phyloP scores from a whole-genome alignment of 805 yeast species.

The Yarrowia phangngaensis region DNA sequence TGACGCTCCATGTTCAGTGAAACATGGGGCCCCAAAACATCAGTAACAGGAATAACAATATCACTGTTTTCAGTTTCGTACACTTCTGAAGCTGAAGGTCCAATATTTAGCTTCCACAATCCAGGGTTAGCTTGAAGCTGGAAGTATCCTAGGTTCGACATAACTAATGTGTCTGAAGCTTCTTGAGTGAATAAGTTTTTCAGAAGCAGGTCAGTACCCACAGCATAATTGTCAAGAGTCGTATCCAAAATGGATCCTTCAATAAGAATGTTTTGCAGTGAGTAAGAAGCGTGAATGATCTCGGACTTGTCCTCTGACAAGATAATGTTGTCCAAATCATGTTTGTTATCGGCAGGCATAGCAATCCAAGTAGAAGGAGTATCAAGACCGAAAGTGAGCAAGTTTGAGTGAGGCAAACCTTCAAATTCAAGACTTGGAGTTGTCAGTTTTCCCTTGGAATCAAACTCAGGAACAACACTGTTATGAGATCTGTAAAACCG shows the following conservation, averaged over 20 bases:
- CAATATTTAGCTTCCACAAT: slow-evolving; percentile 51
- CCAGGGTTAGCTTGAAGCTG: slow-evolving; percentile 78
- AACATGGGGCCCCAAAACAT: slow-evolving; percentile 4
- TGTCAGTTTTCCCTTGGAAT: slow-evolving; percentile 34
- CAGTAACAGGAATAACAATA: slow-evolving; percentile 1
- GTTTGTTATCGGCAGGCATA: slow-evolving; percentile 47
- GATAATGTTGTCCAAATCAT: slow-evolving; percentile 63
- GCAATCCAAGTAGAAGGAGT: slow-evolving; percentile 68
- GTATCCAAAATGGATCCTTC: slow-evolving; percentile 66
- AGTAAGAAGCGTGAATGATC: slow-evolving; percentile 47
- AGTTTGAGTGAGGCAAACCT: slow-evolving; percentile 49
- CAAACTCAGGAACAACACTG: slow-evolving; percentile 39
- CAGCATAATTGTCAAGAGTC: slow-evolving; percentile 32
- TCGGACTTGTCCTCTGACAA: slow-evolving; percentile 41
- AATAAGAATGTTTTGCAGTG: slow-evolving; percentile 53
- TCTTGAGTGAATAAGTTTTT: slow-evolving; percentile 30
- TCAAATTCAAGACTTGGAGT: slow-evolving; percentile 42
- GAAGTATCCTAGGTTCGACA: slow-evolving; percentile 79
- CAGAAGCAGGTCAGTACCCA: slow-evolving; percentile 50
- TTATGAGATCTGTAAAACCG: slow-evolving; percentile 55
- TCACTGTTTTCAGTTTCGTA: slow-evolving; percentile 8
- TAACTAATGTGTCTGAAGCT: slow-evolving; percentile 55
- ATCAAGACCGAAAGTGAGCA: slow-evolving; percentile 56
- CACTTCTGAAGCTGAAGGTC: slow-evolving; percentile 42
- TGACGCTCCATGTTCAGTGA: slow-evolving; percentile 40